Conservation (phyloP, 441 rosid genomes). For the Syzygium malaccense region DNA sequence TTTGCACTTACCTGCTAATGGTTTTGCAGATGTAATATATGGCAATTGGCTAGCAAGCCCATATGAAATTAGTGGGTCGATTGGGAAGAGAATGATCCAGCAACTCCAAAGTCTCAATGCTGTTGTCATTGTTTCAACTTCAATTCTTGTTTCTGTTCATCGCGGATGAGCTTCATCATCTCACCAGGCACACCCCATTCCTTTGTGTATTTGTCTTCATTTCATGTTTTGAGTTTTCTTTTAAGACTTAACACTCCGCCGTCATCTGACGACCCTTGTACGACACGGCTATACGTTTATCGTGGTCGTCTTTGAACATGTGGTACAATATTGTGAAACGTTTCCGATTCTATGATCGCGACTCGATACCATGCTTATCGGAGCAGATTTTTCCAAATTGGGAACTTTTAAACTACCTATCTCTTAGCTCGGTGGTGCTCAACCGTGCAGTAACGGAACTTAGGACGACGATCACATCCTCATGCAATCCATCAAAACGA, state of each 20-base stretch:
- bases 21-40: not conserved
- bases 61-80: not conserved
- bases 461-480: not conserved
- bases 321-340: not conserved
- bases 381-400: not conserved
- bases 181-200: not conserved
- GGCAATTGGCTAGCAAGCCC: not conserved
- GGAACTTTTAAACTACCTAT: not conserved
- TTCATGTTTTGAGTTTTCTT: not conserved
- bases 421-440: not conserved
- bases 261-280: not conserved
- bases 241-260: not conserved
- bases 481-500: not conserved
- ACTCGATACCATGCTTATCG: not conserved
- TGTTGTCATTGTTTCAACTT: not conserved
- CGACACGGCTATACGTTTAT: not conserved
- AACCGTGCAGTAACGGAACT: not conserved
- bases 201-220: not conserved
- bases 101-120: not conserved
- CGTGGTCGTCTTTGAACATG: not conserved
- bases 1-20: not conserved
- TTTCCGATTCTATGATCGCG: not conserved
- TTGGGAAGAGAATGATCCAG: not conserved
- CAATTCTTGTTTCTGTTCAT: not conserved
- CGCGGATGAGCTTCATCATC: not conserved